These are phyloP conservation scores for Tulasnella calospora DNA, from an alignment of 768 basidiomycete genomes.

Conservation along the genomic window DNA sequence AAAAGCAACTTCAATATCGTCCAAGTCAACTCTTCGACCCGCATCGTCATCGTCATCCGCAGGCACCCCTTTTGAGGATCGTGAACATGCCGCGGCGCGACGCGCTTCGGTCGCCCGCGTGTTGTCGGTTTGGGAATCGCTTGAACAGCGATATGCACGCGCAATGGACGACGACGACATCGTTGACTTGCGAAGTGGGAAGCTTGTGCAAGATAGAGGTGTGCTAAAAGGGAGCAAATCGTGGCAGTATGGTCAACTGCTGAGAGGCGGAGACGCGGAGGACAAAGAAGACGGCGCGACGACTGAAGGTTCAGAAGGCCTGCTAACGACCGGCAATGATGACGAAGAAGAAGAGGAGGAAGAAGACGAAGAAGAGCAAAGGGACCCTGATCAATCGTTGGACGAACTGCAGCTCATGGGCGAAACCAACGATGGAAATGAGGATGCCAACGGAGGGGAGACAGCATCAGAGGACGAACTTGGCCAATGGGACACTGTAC, in stretches of 20 bases:
- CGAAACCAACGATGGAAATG: neutral
- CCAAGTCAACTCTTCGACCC: slow-evolving; percentile 16
- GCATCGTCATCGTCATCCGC: slow-evolving; percentile 5
- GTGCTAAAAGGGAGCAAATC: slow-evolving; percentile 14
- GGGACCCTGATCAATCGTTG: neutral
- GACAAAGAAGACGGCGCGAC: slow-evolving; percentile 2
- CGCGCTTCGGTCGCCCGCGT: slow-evolving; percentile 25
- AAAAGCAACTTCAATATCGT: slow-evolving; percentile 10
- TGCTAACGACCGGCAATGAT: neutral
- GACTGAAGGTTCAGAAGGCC: neutral
- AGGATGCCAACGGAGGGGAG: slow-evolving; percentile 2
- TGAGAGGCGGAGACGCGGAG: slow-evolving; percentile 7
- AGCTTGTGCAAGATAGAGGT: slow-evolving; percentile 25
- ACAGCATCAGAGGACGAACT: slow-evolving; percentile 5
- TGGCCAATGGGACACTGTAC: slow-evolving; percentile 15
- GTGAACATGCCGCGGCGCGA: slow-evolving; percentile 19
- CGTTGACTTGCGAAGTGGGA: slow-evolving; percentile 25
- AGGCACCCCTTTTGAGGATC: neutral
- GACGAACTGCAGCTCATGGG: slow-evolving; percentile 1
- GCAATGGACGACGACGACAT: slow-evolving; percentile 29
- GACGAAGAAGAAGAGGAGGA: slow-evolving; percentile 16
- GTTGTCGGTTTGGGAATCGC: slow-evolving; percentile 26
- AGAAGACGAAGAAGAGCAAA: neutral
- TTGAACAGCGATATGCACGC: slow-evolving; percentile 27
- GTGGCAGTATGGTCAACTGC: slow-evolving; percentile 4